Base-by-base conservation (phyloP, 495 filamentous ascomycete species). In the Darksidea phi region DNA sequence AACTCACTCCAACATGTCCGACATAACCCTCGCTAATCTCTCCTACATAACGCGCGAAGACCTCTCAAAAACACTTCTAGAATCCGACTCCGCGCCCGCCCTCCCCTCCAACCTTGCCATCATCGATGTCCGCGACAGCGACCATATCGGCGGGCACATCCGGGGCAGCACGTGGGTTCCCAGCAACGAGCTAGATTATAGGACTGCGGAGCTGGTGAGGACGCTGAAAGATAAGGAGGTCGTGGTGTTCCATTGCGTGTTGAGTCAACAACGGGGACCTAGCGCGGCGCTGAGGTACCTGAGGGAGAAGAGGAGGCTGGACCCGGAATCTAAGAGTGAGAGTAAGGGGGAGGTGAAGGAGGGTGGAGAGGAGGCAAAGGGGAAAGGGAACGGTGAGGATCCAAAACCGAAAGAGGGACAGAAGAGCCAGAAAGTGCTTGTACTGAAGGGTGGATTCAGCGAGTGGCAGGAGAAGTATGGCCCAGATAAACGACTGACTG, bases 91-190 rank as follows among this genome's bases (percentile, higher is more conserved):
- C 8, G 2, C 50, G 1, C 36, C 52, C 57, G n/a, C 43, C 2
- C 36, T 59, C 21, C 58, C 66, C 7, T 12, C 51, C 10, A 42
- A 61, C 54, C 71, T 96, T 48, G 88, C 88, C 32, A 80, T 96
- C 53, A 81, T 97, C 55, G 93, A 97, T 72, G 93, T 97, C 41
- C 87, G 93, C 61, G 93, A 94, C 74, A 84, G 84, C 48, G 94
- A 98, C 70, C 87, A 95, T 76, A 80, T 97, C 54, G 94, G 94
- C 67, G 94, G 94, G 59, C 94, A 98, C 78, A 98, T 98, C 59
- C 59, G 54, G 49, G 72, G 75, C 36, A 88, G 87, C 18, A 80
- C 79, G 34, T 89, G 96, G 78, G 80, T 89, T 37, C 92, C 95
- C 6, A 89, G 82, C 55, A 75, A 72, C 36, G 80, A 81, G 2